Evolutionary conservation across 2,329 filamentous ascomycete genomes (phyloP), one percentile per base, ranked within the genome.

Genomic region (Immersiporthe knoxdaviesiana): DNA sequence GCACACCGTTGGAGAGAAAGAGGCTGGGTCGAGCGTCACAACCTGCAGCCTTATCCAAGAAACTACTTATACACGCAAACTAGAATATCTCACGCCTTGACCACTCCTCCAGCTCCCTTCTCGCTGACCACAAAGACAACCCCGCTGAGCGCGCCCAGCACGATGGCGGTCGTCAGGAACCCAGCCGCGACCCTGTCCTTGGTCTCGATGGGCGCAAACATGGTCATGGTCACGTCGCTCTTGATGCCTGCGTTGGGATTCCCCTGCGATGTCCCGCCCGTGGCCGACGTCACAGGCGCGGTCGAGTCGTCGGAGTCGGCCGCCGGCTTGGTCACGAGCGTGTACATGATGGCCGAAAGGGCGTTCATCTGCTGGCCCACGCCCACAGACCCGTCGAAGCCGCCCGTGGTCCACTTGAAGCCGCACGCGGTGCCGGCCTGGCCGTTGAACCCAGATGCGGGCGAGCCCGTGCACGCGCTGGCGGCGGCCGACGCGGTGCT

Each of bases 351-450:
- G 16, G 90, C 85, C 35, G 87, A 84, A 35, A 92, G 81, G 0
- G 88, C 89, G 73, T 86, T 89, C 85, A 92, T 91, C 82, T 92
- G 88, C 77, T 91, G 83, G 56, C 91, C 90, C 11, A 92, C 89
- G 66, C 90, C 90, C 16, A 81, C 81, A 27, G 80, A 76, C 6
- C 86, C 87, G 75, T 92, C 91, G 74, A 87, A 92, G 2, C 73
- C 76, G 5, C 78, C 79, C 27, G 78, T 79, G 10, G 85, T 85
- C 91, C 91, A 93, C 66, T 82, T 81, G 74, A 90, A 87, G n/a
- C 91, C 90, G 76, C 91, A 93, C 10, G 87, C 86, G 32, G 88
- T 88, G 50, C 87, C 84, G 3, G 85, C 75, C 14, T 81, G 79
- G 5, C 90, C 90, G 27, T 78, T 80, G 77, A 82, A 89, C 4